Evolutionary conservation across 106 monocot genomes (phyloP), one percentile per base, ranked within the genome.

Genomic region (Phalaenopsis aphrodite): DNA sequence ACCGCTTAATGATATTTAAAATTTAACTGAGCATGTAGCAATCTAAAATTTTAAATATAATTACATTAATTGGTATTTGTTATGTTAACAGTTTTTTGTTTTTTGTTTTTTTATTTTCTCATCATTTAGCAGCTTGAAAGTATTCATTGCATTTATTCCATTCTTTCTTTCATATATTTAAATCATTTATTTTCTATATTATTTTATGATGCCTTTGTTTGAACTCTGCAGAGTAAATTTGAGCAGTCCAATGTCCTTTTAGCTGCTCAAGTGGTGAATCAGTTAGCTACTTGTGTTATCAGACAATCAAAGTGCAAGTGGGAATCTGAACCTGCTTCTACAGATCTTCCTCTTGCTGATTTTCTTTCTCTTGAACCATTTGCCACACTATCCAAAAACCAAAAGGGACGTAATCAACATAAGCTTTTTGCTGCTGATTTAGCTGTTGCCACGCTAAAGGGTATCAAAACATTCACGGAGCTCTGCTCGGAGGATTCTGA

Each of bases 361-460:
- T 94, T 99, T 78, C 86, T 99, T 12, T 84, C 88, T 42, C 79
- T 99, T 58, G 95, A 95, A 79, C 95, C 92, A 72, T 99, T 99
- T 90, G 42, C 85, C 77, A 45, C 85, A 49, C 21, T 80, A 71
- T 72, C 82, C 1, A 99, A 90, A 82, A 93, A 80, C 77, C 49
- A 87, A 66, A 94, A 88, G 12, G 89, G 90, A 83, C 87, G 83
- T 76, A 95, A 84, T 81, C 77, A 81, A 45, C 84, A 80, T 17
- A 95, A 95, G 78, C 67, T 91, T 86, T 87, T 88, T 84, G 89
- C 93, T 76, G 95, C 99, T 79, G 99, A 99, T 85, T 93, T 93
- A 82, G 99, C 99, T 47, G 75, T 90, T 38, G 88, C 90, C 72
- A 95, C 93, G n/a, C 83, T 99, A 15, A 95, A 95, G 81, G 91